phyloP scores from a whole-genome alignment of 75 land plant genomes.

The Sequoiadendron giganteum region DNA sequence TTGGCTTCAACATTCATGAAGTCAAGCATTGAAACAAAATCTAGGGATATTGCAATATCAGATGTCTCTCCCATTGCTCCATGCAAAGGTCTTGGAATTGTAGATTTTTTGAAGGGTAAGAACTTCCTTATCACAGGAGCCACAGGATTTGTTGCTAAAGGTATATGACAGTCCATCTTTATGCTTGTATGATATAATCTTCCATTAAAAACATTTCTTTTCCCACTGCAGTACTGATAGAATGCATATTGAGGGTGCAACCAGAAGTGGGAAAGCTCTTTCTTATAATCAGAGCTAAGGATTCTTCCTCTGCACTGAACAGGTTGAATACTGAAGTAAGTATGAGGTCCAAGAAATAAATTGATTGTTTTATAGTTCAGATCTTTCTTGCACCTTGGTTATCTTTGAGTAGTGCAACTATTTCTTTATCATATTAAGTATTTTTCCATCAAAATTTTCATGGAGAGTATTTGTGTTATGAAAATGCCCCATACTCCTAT shows the following conservation, averaged over 20 bases:
- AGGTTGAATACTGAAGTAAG: slow-evolving; percentile 27
- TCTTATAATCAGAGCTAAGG: slow-evolving; percentile 67
- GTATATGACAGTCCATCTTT: neutral
- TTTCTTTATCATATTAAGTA: neutral
- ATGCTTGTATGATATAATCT: neutral
- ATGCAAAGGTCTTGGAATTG: slow-evolving; percentile 9
- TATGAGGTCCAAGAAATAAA: neutral
- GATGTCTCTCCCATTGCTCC: neutral
- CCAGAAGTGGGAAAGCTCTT: slow-evolving; percentile 42
- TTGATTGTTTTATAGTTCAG: neutral
- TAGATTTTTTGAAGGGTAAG: slow-evolving; percentile 36
- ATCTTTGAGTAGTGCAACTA: neutral
- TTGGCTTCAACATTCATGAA: neutral
- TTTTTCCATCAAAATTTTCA: neutral
- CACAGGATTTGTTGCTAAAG: slow-evolving; percentile 50
- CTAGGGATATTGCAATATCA: neutral
- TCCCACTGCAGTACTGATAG: slow-evolving; percentile 30
- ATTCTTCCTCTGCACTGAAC: slow-evolving; percentile 37
- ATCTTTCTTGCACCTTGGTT: neutral
- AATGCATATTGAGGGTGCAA: slow-evolving; percentile 42
- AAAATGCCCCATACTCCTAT: too few relatives aligned
- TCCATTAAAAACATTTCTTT: neutral
- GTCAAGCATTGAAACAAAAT: neutral
- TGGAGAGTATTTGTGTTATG: neutral
- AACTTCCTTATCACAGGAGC: slow-evolving; percentile 41